phyloP scores from a whole-genome alignment of 306 rosid genomes.

The Cucurbita pepo region DNA sequence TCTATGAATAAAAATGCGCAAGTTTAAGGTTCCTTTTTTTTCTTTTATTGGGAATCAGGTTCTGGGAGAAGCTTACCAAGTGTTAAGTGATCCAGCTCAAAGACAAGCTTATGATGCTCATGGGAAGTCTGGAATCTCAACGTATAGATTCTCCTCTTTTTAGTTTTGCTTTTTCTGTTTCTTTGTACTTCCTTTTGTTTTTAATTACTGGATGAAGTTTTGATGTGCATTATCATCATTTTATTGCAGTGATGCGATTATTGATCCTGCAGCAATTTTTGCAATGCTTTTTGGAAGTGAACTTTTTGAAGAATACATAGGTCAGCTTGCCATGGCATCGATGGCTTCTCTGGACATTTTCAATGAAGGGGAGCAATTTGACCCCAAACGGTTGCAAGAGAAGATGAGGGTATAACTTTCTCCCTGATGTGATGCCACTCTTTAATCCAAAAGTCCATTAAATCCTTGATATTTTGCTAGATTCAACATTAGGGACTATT shows the following conservation, averaged over 20 bases:
- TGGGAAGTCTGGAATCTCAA: conserved; percentile 91
- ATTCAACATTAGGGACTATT: background rate
- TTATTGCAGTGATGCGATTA: conserved; percentile 66
- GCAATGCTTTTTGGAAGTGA: conserved; percentile 99
- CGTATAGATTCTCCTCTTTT: conserved; percentile 34
- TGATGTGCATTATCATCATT: background rate
- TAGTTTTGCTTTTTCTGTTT: background rate
- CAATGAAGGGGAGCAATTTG: conserved; percentile 76
- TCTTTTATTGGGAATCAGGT: conserved; percentile 35
- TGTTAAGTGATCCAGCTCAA: conserved; percentile 72
- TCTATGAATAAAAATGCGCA: background rate
- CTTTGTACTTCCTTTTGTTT: background rate
- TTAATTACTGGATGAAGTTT: background rate
- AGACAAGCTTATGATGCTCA: conserved; percentile 79
- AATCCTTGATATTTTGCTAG: background rate
- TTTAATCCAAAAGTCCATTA: background rate
- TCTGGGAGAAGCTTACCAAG: conserved; percentile 97
- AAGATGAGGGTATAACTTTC: conserved; percentile 62
- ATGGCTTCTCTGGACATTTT: conserved; percentile 89
- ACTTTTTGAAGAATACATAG: conserved; percentile 95
- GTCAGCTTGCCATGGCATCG: conserved; percentile 96
- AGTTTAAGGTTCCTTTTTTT: background rate
- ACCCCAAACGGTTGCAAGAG: conserved; percentile 76
- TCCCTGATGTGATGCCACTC: background rate
- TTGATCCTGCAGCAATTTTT: conserved; percentile 96